phyloP scores from a whole-genome alignment of 2,329 filamentous ascomycete genomes.

The Tolypocladium album region DNA sequence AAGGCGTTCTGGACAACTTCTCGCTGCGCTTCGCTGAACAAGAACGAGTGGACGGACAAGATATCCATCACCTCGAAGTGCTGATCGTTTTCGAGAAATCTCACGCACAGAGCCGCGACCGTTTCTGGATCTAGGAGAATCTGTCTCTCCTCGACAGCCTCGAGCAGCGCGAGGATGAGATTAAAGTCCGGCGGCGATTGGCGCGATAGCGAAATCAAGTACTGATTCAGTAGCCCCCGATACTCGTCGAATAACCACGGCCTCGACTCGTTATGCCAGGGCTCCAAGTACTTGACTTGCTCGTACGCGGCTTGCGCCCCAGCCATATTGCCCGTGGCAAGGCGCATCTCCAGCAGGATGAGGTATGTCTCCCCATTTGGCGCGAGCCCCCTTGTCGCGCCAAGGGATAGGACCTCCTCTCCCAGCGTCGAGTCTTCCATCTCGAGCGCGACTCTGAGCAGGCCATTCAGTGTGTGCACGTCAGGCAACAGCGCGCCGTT shows the following conservation, averaged over 20 bases:
- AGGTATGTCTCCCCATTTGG: slow-evolving; percentile 62
- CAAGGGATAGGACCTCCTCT: slow-evolving; percentile 61
- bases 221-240: slow-evolving; percentile 54
- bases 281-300: slow-evolving; percentile 18
- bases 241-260: slow-evolving; percentile 40
- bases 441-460: slow-evolving; percentile 64
- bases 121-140: slow-evolving; percentile 64
- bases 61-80: slow-evolving; percentile 72
- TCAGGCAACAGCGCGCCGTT: slow-evolving; percentile 44
- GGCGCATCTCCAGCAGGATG: slow-evolving; percentile 64
- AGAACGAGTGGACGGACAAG: slow-evolving; percentile 62
- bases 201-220: slow-evolving; percentile 58
- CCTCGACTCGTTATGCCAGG: slow-evolving; percentile 28
- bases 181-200: slow-evolving; percentile 53
- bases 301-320: slow-evolving; percentile 59
- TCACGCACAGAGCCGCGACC: slow-evolving; percentile 58
- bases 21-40: slow-evolving; percentile 61
- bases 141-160: slow-evolving; percentile 60
- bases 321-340: slow-evolving; percentile 62
- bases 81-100: slow-evolving; percentile 68
- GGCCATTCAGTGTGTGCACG: slow-evolving; percentile 61
- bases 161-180: slow-evolving; percentile 60
- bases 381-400: slow-evolving; percentile 51
- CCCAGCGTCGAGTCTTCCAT: slow-evolving; percentile 60
- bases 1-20: slow-evolving; percentile 55